Evolutionary conservation across 179 eudicot genomes (phyloP).

Genomic region (Spergularia azorica): DNA sequence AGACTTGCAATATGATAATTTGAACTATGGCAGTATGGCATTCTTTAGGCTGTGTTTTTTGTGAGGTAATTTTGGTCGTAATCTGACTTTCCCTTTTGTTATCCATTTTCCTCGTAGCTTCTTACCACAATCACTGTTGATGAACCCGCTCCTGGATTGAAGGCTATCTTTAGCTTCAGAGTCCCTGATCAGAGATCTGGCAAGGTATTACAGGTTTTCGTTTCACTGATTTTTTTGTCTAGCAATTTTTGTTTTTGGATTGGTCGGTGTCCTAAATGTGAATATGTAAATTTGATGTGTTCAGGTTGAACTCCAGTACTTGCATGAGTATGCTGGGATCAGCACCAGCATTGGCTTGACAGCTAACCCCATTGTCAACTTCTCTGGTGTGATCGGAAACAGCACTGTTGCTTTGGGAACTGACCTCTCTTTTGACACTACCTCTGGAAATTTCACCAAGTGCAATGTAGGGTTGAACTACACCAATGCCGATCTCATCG

Average conservation of each 20-base stretch:
- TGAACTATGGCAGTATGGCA: not conserved
- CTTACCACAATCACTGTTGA: conserved; percentile 76
- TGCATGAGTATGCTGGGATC: conserved; percentile 93
- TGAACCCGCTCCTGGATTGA: conserved; percentile 93
- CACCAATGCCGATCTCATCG: conserved; percentile 68
- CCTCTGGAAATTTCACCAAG: conserved; percentile 71
- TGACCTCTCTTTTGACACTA: conserved; percentile 83
- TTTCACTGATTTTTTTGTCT: not conserved
- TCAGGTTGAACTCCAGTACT: conserved; percentile 89
- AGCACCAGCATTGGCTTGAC: conserved; percentile 85
- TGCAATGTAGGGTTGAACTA: conserved; percentile 80
- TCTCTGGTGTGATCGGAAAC: conserved; percentile 88
- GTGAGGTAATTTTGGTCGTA: too few species aligned
- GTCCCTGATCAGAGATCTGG: conserved; percentile 94
- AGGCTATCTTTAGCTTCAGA: conserved; percentile 77
- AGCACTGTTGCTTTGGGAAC: conserved; percentile 68
- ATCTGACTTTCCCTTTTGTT: not conserved
- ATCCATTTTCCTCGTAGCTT: conserved; percentile 37
- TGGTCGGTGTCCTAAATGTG: not conserved
- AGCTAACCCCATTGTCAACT: conserved; percentile 82
- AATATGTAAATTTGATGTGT: not conserved
- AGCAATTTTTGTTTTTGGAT: not conserved
- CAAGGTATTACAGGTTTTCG: conserved; percentile 51
- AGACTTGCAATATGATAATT: not conserved
- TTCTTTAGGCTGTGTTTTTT: not conserved